A percentile compares a stretch with the other conserved stretches of the same genome.
Conservation (phyloP, 169 alveolate species). For the Amoebophrya sp. region DNA sequence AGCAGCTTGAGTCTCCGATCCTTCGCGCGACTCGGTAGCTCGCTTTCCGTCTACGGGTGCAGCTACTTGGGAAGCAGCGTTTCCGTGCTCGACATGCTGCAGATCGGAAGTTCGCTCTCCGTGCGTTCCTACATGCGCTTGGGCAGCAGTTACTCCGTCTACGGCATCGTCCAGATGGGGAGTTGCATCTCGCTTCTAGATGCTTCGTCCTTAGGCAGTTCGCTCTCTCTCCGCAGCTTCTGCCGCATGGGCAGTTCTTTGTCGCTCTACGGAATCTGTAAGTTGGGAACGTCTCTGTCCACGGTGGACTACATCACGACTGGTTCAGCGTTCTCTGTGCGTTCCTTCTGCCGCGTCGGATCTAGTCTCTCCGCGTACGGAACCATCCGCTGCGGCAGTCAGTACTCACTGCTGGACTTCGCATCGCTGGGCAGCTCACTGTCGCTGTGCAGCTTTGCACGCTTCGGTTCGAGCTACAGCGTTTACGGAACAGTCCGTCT, state of each 20-base stretch:
- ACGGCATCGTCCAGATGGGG: constrained; percentile 17
- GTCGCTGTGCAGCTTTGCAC: constrained; percentile 36
- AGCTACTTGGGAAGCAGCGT: not conserved
- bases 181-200: not conserved
- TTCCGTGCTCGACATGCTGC: constrained; percentile 18
- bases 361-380: not conserved
- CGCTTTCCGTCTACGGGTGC: not conserved
- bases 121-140: constrained; percentile 31
- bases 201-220: constrained; percentile 3
- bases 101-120: not conserved
- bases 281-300: constrained; percentile 35
- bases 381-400: not conserved
- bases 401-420: not conserved
- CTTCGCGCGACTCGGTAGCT: constrained; percentile 18
- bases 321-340: constrained; percentile 38
- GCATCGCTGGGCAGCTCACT: not conserved
- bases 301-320: constrained; percentile 38
- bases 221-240: not conserved
- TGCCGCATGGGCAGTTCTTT: not conserved
- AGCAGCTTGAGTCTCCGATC: not conserved
- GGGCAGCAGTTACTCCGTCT: constrained; percentile 14
- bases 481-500: constrained; percentile 38
- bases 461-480: constrained; percentile 26
- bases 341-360: constrained; percentile 26
- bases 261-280: constrained; percentile 34